A percentile compares a stretch with the other conserved stretches of the same genome.
These are phyloP conservation scores for Viola pubescens DNA, from an alignment of 441 rosid genomes.

Conservation along the genomic window DNA sequence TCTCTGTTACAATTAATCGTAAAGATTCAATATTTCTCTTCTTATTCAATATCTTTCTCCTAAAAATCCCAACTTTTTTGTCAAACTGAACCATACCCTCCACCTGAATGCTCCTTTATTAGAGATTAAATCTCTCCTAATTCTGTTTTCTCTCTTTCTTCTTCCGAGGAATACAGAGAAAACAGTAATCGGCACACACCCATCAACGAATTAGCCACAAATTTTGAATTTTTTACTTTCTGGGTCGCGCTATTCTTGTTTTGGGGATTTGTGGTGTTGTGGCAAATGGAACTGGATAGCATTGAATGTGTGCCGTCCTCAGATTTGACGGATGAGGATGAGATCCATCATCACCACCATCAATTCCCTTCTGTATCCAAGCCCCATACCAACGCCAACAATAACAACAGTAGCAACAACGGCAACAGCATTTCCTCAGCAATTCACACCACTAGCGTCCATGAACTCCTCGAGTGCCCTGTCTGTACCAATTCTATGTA, in stretches of 20 bases:
- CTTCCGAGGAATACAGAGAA: not conserved
- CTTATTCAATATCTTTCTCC: constrained; percentile 1
- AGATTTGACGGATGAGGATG: constrained; percentile 72
- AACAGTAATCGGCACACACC: constrained; percentile 13
- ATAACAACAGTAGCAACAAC: constrained; percentile 28
- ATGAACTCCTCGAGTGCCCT: constrained; percentile 96
- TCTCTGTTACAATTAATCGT: not conserved
- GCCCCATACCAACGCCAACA: constrained; percentile 32
- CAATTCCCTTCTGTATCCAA: constrained; percentile 52
- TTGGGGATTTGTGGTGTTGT: constrained; percentile 8
- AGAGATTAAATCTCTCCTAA: too few species aligned
- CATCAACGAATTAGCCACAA: constrained; percentile 12
- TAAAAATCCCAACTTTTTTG: not conserved
- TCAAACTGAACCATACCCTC: not conserved
- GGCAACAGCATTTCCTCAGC: constrained; percentile 28
- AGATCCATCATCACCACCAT: constrained; percentile 64
- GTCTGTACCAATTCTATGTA: constrained; percentile 98
- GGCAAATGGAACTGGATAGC: constrained; percentile 61
- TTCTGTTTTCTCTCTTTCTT: not conserved
- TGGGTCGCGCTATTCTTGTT: not conserved
- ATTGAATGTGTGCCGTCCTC: constrained; percentile 66
- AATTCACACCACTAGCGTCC: constrained; percentile 75
- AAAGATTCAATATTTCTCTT: constrained; percentile 2
- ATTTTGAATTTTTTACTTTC: not conserved
- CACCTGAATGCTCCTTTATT: too few species aligned